phyloP scores from a whole-genome alignment of 2,329 filamentous ascomycete species.

The Penicillium carneum region DNA sequence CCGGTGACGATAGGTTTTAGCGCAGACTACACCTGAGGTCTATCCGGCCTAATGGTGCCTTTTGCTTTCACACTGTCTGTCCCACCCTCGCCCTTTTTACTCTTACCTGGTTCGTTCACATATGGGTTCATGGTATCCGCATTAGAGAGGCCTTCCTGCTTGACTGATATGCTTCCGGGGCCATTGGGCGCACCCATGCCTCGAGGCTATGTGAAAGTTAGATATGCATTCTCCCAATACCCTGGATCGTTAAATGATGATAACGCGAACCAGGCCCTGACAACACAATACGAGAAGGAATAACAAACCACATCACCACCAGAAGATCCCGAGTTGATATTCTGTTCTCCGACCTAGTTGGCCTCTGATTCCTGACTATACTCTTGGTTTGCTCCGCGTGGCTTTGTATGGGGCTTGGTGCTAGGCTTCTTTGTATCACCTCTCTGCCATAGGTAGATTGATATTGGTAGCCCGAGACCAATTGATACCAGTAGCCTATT shows the following conservation, averaged over 20 bases:
- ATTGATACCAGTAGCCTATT: slow-evolving; percentile 5
- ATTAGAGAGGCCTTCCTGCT: slow-evolving; percentile 62
- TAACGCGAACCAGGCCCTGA: background rate
- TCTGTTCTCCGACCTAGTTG: background rate
- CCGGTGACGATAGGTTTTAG: no score
- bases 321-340: background rate
- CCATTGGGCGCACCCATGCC: slow-evolving; percentile 17
- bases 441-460: slow-evolving; percentile 5
- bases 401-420: background rate
- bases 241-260: background rate
- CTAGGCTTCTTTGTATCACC: background rate
- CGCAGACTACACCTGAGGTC: slow-evolving; percentile 28
- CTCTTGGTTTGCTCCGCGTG: slow-evolving; percentile 19
- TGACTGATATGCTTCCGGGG: slow-evolving; percentile 52
- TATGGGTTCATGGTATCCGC: slow-evolving; percentile 60
- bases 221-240: no score
- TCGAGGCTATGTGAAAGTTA: slow-evolving; percentile 17
- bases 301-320: background rate
- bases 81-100: slow-evolving; percentile 63
- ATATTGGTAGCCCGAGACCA: slow-evolving; percentile 4
- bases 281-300: background rate
- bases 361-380: slow-evolving; percentile 14
- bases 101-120: slow-evolving; percentile 56
- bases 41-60: slow-evolving; percentile 55
- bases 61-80: slow-evolving; percentile 63